Evolutionary conservation across 1,284 basidiomycete species (phyloP), one percentile per base, ranked within the genome.

Genomic region (Papiliotrema laurentii): DNA sequence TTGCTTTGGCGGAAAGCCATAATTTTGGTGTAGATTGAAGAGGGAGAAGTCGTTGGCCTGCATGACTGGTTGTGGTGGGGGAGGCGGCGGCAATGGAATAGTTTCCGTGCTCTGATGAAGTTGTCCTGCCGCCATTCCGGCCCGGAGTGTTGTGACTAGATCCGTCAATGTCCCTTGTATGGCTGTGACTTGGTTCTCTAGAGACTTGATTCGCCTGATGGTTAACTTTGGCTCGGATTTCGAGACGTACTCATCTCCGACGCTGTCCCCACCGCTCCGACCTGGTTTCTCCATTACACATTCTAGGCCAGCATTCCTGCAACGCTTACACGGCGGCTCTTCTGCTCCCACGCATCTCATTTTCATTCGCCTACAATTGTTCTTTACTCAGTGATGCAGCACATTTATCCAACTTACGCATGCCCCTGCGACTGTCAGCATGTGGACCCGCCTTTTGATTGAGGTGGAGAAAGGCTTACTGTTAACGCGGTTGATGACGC

Each of bases 221-320:
- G 18, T 25, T 37, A 54, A 43, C 38, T 27, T 27, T 24, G 38
- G 38, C 19, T 19, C 45, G 38, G 30, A 43, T 5, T 27, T 19
- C n/a, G 37, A 11, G 31, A 78, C 86, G 72, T 69, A 90, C 87
- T 66, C 65, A 18, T 91, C 89, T 40, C 91, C 75, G 2, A 86
- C 86, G n/a, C 85, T 85, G 4, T 59, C 76, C 84, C 41, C 47
- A 5, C 35, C 45, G 7, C 51, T 83, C 44, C 86, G 84, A 2
- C 87, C 89, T 33, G 89, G 89, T 63, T 92, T 92, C 71, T 93
- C 89, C 69, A 93, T 91, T 28, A 92, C 78, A 75, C 90, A 93
- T 43, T 90, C 87, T 13, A 92, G 78, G 2, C 86, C 86, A 28
- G 86, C 84, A 62, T 89, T 86, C 40, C 86, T 80, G 71, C 90